Conservation (phyloP, 2,329 filamentous ascomycete species). For the Mollisia scopiformis region DNA sequence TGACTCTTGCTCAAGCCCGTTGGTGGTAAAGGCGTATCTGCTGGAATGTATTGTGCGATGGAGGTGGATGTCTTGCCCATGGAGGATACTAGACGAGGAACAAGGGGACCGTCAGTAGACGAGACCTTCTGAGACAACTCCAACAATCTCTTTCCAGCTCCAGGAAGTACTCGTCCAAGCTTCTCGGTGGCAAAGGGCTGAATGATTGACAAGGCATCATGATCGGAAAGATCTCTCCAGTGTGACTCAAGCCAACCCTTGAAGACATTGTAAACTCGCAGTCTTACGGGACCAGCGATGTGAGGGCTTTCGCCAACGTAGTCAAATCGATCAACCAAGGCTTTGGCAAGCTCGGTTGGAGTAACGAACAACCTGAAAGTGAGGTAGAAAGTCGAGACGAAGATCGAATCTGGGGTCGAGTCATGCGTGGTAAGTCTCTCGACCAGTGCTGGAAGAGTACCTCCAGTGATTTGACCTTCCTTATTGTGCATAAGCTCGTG, state of each 20-base stretch:
- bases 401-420: slow-evolving; percentile 86
- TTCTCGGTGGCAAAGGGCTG: slow-evolving; percentile 77
- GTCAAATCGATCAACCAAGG: slow-evolving; percentile 88
- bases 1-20: slow-evolving; percentile 77
- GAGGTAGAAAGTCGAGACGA: slow-evolving; percentile 93
- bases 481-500: slow-evolving; percentile 94
- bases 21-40: slow-evolving; percentile 72
- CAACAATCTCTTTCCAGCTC: slow-evolving; percentile 77
- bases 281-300: slow-evolving; percentile 77
- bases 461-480: slow-evolving; percentile 92
- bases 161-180: slow-evolving; percentile 69
- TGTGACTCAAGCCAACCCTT: slow-evolving; percentile 98
- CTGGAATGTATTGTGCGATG: slow-evolving; percentile 68
- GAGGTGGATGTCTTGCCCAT: slow-evolving; percentile 87
- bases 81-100: slow-evolving; percentile 81
- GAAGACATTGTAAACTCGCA: slow-evolving; percentile 94
- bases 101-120: slow-evolving; percentile 71
- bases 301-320: slow-evolving; percentile 81
- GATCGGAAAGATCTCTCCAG: slow-evolving; percentile 84
- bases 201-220: slow-evolving; percentile 74
- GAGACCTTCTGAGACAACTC: slow-evolving; percentile 82
- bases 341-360: slow-evolving; percentile 75
- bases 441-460: slow-evolving; percentile 87
- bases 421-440: slow-evolving; percentile 93
- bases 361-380: slow-evolving; percentile 94